Evolutionary conservation across 2,329 filamentous ascomycete genomes (phyloP).

Genomic region (Phaeosphaeriaceae sp.): DNA sequence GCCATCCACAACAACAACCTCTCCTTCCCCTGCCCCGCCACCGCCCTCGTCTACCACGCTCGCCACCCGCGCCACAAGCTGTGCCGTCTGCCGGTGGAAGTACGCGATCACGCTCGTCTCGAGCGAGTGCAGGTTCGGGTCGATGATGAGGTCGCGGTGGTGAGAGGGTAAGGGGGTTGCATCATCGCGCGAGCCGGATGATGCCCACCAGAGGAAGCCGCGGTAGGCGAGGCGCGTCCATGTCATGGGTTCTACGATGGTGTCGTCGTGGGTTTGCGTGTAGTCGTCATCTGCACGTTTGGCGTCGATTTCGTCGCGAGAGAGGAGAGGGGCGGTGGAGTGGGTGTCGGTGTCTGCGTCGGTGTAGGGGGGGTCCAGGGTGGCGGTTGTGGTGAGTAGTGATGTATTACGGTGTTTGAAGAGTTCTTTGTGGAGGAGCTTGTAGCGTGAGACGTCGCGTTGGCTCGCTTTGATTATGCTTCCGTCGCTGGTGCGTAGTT

Average conservation of each 20-base stretch:
- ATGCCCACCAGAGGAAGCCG: constrained; percentile 91
- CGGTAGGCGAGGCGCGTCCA: constrained; percentile 79
- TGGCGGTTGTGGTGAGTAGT: no score
- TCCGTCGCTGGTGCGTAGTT: constrained; percentile 69
- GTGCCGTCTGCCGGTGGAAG: constrained; percentile 76
- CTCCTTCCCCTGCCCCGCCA: constrained; percentile 36
- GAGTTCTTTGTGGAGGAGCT: constrained; percentile 43
- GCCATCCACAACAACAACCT: constrained; percentile 62
- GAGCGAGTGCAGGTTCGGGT: constrained; percentile 54
- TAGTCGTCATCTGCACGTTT: constrained; percentile 42
- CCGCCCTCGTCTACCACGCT: constrained; percentile 59
- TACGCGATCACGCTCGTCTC: constrained; percentile 80
- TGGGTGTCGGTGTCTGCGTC: constrained; percentile 35
- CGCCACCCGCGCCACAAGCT: constrained; percentile 67
- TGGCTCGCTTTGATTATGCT: constrained; percentile 82
- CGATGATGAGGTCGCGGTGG: constrained; percentile 52
- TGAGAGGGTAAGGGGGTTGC: constrained; percentile 61
- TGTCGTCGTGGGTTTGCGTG: constrained; percentile 45
- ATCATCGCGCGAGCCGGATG: constrained; percentile 73
- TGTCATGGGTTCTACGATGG: constrained; percentile 61
- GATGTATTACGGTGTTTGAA: constrained; percentile 36
- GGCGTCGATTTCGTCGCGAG: constrained; percentile 30
- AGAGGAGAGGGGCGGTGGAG: constrained; percentile 27
- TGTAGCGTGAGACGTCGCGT: constrained; percentile 80
- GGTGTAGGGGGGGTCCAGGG: no score